Percentiles rank a stretch among this genome's conserved stretches.
These are phyloP conservation scores for Metschnikowia drakensbergensis DNA, from an alignment of 805 yeast genomes.

Conservation along the genomic window DNA sequence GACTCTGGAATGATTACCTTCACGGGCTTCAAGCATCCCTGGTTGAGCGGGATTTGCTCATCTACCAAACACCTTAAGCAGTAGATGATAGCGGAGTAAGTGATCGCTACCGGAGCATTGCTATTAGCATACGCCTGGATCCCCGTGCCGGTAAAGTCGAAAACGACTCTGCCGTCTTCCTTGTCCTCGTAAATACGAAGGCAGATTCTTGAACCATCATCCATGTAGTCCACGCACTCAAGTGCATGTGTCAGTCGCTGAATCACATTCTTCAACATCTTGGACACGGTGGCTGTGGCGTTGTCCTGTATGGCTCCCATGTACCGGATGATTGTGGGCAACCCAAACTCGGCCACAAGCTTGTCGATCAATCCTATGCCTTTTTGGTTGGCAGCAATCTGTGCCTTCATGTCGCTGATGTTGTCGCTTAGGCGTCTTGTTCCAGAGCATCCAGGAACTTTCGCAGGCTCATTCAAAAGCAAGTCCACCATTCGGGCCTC, in stretches of 20 bases:
- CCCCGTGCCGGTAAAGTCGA: slow-evolving; percentile 85
- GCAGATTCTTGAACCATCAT: slow-evolving; percentile 72
- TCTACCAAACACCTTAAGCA: slow-evolving; percentile 81
- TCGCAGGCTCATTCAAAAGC: slow-evolving; percentile 70
- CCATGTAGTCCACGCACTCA: slow-evolving; percentile 54
- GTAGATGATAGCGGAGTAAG: slow-evolving; percentile 84
- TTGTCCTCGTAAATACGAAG: slow-evolving; percentile 48
- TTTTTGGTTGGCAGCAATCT: slow-evolving; percentile 26
- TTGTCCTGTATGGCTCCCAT: slow-evolving; percentile 21
- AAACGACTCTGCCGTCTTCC: slow-evolving; percentile 56
- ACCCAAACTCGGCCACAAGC: slow-evolving; percentile 17
- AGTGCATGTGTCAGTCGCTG: slow-evolving; percentile 18
- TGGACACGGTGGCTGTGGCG: slow-evolving; percentile 16
- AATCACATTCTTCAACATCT: slow-evolving; percentile 18
- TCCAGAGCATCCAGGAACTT: slow-evolving; percentile 84
- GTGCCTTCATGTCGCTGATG: slow-evolving; percentile 54
- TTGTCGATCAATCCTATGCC: slow-evolving; percentile 16
- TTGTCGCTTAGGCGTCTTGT: slow-evolving; percentile 82
- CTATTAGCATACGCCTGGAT: slow-evolving; percentile 85
- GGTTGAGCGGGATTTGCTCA: slow-evolving; percentile 87
- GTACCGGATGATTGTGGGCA: slow-evolving; percentile 15
- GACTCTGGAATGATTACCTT: slow-evolving; percentile 44
- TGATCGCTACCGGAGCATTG: slow-evolving; percentile 90
- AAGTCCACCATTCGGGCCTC: slow-evolving; percentile 61
- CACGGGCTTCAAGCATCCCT: slow-evolving; percentile 85